Evolutionary conservation across 805 yeast species (phyloP), one percentile per base, ranked within the genome.

Genomic region (Candida nemodendra): DNA sequence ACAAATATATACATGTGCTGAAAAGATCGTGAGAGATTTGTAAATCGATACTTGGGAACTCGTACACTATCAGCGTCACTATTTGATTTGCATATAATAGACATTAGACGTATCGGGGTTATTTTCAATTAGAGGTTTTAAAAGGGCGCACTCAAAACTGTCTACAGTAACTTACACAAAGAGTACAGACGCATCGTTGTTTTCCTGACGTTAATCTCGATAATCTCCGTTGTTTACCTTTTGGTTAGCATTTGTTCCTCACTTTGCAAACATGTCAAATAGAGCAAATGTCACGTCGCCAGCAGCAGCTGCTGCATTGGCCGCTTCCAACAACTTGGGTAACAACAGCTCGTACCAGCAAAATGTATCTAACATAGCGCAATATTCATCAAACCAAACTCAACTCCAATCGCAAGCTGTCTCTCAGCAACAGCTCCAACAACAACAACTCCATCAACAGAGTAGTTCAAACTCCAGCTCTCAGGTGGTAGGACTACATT

Each of bases 401-500:
- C 45, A 42, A 28, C 36, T 39, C 32, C 46, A 36, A 27, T 9
- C 43, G 13, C 53, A 43, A 35, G 31, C 41, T 11, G 24, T 33
- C 18, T 36, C 26, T 11, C 40, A 39, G 15, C 47, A 36, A 18
- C 44, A 39, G 21, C 47, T 43, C 29, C 40, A 37, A 28, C 43
- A 38, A 29, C 29, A 22, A 16, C 42, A 38, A 26, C 48, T 40
- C 15, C 43, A 32, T 23, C 43, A 42, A 16, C 43, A 42, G 23
- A 30, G 38, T 21, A 32, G 52, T 4, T 36, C 48, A 1, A 30
- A 45, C 27, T 71, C 69, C 39, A 63, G 69, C 41, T 72, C 79
- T 28, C 79, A 78, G 61, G 78, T 83, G 27, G 96, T 93, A 31
- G 99, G 99, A 17, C 80, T 91, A 44, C 99, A 93, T 69, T 93